These are phyloP conservation scores for Binderoboletus segoi DNA, from an alignment of 1,284 basidiomycete genomes.

Conservation along the genomic window DNA sequence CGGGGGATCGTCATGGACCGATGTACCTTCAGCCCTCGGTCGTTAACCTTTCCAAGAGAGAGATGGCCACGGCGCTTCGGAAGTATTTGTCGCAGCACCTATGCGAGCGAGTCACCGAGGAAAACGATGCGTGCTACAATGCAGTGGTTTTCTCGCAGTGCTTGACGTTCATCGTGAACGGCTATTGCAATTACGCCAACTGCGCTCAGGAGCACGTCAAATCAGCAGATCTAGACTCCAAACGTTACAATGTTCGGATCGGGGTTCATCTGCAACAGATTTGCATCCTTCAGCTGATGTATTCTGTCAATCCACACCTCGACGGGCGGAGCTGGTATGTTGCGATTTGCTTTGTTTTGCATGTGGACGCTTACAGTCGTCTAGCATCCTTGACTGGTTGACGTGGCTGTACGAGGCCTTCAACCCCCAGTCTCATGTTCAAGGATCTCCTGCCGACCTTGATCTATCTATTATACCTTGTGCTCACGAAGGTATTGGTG, in stretches of 20 bases:
- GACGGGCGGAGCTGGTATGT: constrained; percentile 24
- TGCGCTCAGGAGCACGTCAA: constrained; percentile 46
- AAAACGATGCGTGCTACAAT: constrained; percentile 38
- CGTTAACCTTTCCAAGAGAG: constrained; percentile 6
- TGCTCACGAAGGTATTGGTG: constrained; percentile 34
- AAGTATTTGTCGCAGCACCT: constrained; percentile 34
- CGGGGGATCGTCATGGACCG: constrained; percentile 1
- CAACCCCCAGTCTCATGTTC: constrained; percentile 39
- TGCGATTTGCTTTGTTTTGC: background rate
- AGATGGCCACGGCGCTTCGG: constrained; percentile 18
- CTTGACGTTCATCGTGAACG: constrained; percentile 36
- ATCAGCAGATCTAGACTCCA: constrained; percentile 24
- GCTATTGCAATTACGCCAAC: constrained; percentile 37
- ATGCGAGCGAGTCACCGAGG: constrained; percentile 32
- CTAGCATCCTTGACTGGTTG: constrained; percentile 36
- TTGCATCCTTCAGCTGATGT: constrained; percentile 41
- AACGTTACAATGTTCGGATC: constrained; percentile 43
- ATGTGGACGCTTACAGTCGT: background rate
- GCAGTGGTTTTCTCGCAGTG: constrained; percentile 44
- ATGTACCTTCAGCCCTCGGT: background rate
- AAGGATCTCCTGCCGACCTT: constrained; percentile 41
- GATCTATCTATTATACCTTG: constrained; percentile 40
- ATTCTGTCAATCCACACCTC: constrained; percentile 16
- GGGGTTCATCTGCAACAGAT: constrained; percentile 52
- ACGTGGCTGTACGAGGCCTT: constrained; percentile 42